These are phyloP conservation scores for Arthrocladium fulminans DNA, from an alignment of 2,329 filamentous ascomycete genomes.

Conservation along the genomic window DNA sequence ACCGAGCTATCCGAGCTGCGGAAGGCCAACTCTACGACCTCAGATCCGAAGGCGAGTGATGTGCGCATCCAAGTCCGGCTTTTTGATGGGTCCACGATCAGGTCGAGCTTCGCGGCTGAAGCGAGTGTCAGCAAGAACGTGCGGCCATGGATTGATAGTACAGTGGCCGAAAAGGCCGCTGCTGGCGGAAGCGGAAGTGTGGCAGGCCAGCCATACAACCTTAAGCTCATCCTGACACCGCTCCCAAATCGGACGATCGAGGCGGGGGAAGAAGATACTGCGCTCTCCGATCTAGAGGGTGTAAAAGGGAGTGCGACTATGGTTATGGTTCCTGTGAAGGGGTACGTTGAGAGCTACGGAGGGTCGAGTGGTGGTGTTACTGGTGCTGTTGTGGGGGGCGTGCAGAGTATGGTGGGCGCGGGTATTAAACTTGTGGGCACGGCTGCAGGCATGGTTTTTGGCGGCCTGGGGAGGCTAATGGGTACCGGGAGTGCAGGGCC, in stretches of 20 bases:
- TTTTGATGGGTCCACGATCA: conserved; percentile 73
- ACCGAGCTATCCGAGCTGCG: conserved; percentile 9
- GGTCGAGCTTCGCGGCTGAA: conserved; percentile 58
- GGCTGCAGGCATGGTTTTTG: conserved; percentile 35
- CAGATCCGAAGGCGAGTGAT: conserved; percentile 20
- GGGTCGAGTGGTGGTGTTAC: conserved; percentile 30
- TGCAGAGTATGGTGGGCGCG: conserved; percentile 35
- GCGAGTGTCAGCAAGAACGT: conserved; percentile 58
- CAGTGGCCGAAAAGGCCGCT: conserved; percentile 43
- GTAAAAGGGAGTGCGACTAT: conserved; percentile 73
- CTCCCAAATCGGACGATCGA: conserved; percentile 66
- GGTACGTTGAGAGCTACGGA: conserved; percentile 52
- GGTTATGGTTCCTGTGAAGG: conserved; percentile 64
- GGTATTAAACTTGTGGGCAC: conserved; percentile 23
- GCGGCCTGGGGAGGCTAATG: conserved; percentile 31
- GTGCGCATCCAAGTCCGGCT: conserved; percentile 69
- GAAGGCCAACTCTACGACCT: conserved; percentile 15
- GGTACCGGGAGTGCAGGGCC: conserved; percentile 12
- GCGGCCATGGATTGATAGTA: conserved; percentile 65
- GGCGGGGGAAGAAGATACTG: conserved; percentile 62
- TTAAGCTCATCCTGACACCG: conserved; percentile 76
- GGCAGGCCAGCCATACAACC: conserved; percentile 56
- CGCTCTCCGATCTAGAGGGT: conserved; percentile 56
- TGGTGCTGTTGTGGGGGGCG: conserved; percentile 33
- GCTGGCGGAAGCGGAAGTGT: not conserved